Base-by-base conservation (phyloP, 2,329 filamentous ascomycete species). In the Paecilomyces dactylethromorphus region DNA sequence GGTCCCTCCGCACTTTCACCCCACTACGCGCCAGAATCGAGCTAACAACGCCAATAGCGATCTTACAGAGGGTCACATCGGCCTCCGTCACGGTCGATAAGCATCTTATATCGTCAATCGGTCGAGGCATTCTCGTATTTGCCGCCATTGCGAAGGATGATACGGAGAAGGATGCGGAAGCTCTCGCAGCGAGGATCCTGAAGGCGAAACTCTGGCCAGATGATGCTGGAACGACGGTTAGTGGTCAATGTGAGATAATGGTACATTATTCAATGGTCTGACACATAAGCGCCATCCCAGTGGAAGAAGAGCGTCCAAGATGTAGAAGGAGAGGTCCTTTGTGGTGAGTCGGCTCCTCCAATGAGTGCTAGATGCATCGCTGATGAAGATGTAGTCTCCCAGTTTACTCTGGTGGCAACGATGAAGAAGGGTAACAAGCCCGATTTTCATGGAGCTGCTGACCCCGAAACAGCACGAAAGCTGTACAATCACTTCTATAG, bases 391-490 rank as follows among this genome's bases (percentile, higher is more conserved):
- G 35, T 70, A 95, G 93, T 99, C 53, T 97, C 94, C 13, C 94
- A 99, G 76, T 99, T 99, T 71, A 99, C 94, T 2, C 84, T 99
- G 10, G 83, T 96, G 55, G 95, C 92, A 53, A 89, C 88, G 53
- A 92, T 92, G n/a, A 96, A 92, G 71, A 97, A 97, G 75, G 93
- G 93, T 62, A 92, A 87, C 71, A 97, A 96, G 74, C 95, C 94
- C 33, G 90, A 95, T 72, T 99, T 99, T 68, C 93, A 96, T 72
- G 90, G 89, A 12, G 92, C 94, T 5, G 87, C 93, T 61, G 85
- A 85, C 54, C 87, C 88, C 3, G 85, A 90, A 11, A 86, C 92
- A 58, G 94, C 93, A 24, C 90, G 86, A 67, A 83, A 83, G 61
- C 81, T 97, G 6, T 99, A 97, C 71, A 85, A 92, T 58, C 82